Conservation (phyloP, 202 grass and related monocot species). For the Alloteropsis angusta region DNA sequence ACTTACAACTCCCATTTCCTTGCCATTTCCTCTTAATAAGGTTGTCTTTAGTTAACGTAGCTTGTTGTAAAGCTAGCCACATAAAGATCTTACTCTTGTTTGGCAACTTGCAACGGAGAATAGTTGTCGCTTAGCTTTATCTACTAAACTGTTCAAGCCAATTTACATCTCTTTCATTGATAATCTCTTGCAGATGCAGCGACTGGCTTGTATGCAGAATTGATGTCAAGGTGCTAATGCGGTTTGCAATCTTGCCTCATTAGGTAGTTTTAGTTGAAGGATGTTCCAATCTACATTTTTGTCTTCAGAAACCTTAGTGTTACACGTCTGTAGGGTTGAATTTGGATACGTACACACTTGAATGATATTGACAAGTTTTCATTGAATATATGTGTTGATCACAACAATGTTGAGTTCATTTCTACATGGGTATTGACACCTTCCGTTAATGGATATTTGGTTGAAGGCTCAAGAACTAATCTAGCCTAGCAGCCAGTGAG, state of each 20-base stretch:
- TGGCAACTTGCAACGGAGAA: too few species aligned
- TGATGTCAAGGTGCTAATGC: slow-evolving; percentile 59
- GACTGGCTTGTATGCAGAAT: slow-evolving; percentile 76
- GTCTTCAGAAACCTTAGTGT: background rate
- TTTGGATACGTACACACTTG: background rate
- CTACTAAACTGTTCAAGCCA: background rate
- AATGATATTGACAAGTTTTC: background rate
- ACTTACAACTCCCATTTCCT: too few species aligned
- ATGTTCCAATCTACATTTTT: background rate
- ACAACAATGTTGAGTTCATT: background rate
- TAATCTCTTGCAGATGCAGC: slow-evolving; percentile 68
- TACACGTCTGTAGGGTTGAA: background rate
- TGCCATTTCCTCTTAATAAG: too few species aligned
- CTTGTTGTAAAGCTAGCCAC: too few species aligned
- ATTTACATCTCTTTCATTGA: background rate
- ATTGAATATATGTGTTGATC: background rate
- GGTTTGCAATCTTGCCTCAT: slow-evolving; percentile 43
- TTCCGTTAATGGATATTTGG: background rate
- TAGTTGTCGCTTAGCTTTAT: background rate
- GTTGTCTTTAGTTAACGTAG: too few species aligned
- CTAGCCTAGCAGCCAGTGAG: background rate
- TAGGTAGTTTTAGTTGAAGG: slow-evolving; percentile 32
- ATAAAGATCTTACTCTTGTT: too few species aligned
- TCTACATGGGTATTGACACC: background rate
- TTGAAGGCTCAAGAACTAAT: background rate